Evolutionary conservation across 306 rosid genomes (phyloP), one percentile per base, ranked within the genome.

Genomic region (Castanea sativa): DNA sequence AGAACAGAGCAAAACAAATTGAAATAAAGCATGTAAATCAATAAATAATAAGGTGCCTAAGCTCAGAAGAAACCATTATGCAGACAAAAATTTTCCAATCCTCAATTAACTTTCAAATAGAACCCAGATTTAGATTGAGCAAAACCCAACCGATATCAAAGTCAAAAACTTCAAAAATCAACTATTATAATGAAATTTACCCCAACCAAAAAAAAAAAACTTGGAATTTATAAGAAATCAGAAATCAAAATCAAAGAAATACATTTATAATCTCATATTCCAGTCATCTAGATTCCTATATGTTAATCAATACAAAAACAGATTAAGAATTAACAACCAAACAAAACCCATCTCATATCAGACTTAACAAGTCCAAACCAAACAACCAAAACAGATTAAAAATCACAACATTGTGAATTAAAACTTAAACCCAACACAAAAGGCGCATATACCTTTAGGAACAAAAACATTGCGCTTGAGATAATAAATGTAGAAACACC

Each of bases 401-500:
- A 3, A 12, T 15, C 2, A 21, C 49, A 55, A 7, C 25, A 67
- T 8, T 21, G 27, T 2, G 41, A 19, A 19, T 16, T 3, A 25
- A 25, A 25, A 25, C 27, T 1, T 25, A 19, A 14, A 9, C 70
- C 45, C 12, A 67, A 19, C 35, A 33, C 12, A 20, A 7, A 12
- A 64, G 7, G 53, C 32, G 13, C 5, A 21, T 21, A 21, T 27
- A 95, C 99, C 98, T 89, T 91, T 85, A 5, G 98, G 94, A 6
- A 95, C 30, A 80, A 84, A 92, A 56, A 90, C 84, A 78, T 89
- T 90, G 76, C 92, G 91, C 76, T 89, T 92, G 86, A 86, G 84
- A 82, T 84, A 85, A 73, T 95, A 95, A 68, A 95, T 89, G 78
- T 81, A 89, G 85, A 91, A 85, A 81, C 87, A 91, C 99, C 99